phyloP scores from a whole-genome alignment of 2,329 filamentous ascomycete species.

The Monilinia polystroma region DNA sequence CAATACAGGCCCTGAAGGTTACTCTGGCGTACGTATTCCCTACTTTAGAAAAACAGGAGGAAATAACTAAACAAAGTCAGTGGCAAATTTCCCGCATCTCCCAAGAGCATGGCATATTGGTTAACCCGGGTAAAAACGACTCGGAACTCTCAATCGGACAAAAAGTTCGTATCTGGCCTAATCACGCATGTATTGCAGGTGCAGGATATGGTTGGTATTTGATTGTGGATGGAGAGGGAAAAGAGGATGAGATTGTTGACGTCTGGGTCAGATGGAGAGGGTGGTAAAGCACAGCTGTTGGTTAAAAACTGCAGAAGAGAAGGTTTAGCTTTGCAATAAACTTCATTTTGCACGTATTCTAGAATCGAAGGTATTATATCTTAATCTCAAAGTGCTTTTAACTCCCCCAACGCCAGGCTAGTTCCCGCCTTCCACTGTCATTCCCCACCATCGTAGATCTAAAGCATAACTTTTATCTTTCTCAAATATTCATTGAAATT shows the following conservation, averaged over 20 bases:
- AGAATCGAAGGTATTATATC: slow-evolving; percentile 23
- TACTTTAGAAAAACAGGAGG: not conserved
- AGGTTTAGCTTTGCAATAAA: not conserved
- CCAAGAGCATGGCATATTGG: slow-evolving; percentile 76
- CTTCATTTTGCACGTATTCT: slow-evolving; percentile 8
- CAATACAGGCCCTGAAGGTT: slow-evolving; percentile 18
- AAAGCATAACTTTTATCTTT: slow-evolving; percentile 25
- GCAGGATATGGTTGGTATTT: slow-evolving; percentile 72
- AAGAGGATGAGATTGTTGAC: slow-evolving; percentile 65
- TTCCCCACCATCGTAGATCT: not conserved
- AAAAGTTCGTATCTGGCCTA: slow-evolving; percentile 71
- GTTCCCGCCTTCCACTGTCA: slow-evolving; percentile 8
- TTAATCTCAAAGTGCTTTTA: slow-evolving; percentile 20
- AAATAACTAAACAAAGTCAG: not conserved
- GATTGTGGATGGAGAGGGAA: slow-evolving; percentile 63
- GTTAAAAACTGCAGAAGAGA: not conserved
- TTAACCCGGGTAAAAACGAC: slow-evolving; percentile 52
- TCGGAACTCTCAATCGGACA: slow-evolving; percentile 61
- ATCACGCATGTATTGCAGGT: slow-evolving; percentile 77
- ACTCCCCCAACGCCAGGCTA: slow-evolving; percentile 22
- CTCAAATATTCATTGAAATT: not conserved
- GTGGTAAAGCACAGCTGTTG: slow-evolving; percentile 51
- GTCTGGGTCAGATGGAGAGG: slow-evolving; percentile 71
- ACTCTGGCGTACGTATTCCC: slow-evolving; percentile 11
- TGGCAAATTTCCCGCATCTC: slow-evolving; percentile 72